Evolutionary conservation across 2,329 filamentous ascomycete genomes (phyloP).

Genomic region (Exutisphaerella laricina): DNA sequence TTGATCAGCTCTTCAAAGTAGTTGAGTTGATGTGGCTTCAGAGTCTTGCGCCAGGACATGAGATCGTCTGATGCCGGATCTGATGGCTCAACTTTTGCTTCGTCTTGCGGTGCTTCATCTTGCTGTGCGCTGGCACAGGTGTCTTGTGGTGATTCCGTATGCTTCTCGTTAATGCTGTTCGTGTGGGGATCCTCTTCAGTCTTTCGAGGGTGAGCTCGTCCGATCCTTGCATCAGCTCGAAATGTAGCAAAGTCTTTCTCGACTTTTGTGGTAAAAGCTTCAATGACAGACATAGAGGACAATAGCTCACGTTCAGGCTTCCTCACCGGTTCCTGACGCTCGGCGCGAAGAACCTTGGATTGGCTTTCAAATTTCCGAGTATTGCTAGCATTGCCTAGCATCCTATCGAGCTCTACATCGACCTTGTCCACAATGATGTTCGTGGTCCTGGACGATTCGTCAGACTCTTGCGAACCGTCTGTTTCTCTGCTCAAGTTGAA

Average conservation of each 20-base stretch:
- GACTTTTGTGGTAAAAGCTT: not conserved
- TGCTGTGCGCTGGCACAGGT: slow-evolving; percentile 1
- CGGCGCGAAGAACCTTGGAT: not conserved
- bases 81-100: not conserved
- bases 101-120: not conserved
- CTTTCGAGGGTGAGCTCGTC: not conserved
- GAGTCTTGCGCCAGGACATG: slow-evolving; percentile 35
- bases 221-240: not conserved
- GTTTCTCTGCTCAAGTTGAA: not conserved
- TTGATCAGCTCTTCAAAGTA: slow-evolving; percentile 37
- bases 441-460: too few relatives aligned
- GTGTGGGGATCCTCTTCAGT: slow-evolving; percentile 5
- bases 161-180: too few relatives aligned
- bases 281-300: not conserved
- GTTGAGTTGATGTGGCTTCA: slow-evolving; percentile 37
- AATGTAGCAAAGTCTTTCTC: not conserved
- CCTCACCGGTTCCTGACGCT: not conserved
- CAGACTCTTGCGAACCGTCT: not conserved
- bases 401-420: not conserved
- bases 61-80: slow-evolving; percentile 26
- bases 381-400: not conserved
- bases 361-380: not conserved
- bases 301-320: not conserved
- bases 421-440: too few relatives aligned
- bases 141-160: too few relatives aligned